Base-by-base conservation (phyloP, 2,329 filamentous ascomycete species). In the Arthrobotrys entomopaga region DNA sequence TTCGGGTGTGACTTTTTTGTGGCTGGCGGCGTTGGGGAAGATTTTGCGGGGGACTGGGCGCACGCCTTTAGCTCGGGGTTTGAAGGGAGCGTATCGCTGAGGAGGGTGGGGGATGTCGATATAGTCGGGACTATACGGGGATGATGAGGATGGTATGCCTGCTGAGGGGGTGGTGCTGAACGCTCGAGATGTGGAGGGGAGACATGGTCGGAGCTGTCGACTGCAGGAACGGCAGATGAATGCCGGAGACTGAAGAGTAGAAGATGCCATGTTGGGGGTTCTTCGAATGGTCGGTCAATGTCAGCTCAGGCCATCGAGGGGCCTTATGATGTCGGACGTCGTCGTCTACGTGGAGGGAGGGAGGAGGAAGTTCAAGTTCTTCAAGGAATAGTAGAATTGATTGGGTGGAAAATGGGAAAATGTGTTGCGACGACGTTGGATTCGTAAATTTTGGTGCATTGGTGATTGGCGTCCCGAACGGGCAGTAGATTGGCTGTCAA, bases 211-310 rank as follows among this genome's bases (percentile, higher is more conserved):
- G 20, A 74, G 50, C n/a, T 74, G 63, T 22, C 70, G 57, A 57
- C 70, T 74, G 38, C 70, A 74, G 20, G 70, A 74, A 34, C 70
- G 70, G 63, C 70, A 74, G 57, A 74, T 43, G 26, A 74, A 74
- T 22, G 70, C 70, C 22, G 70, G 67, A 3, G 70, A 67, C 13
- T 66, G 63, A 50, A 74, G 63, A 6, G 63, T 40, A 38, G 48
- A 46, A 19, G 63, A 29, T 15, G 70, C 50, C 69, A 73, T 73
- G 5, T 38, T 52, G 53, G 2, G 53, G 2, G 3, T n/a, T 19
- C 15, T 15, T 2, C 56, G 29, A 24, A 38, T 26, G 13, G 34
- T 20, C 29, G 34, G 60, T 49, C 40, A 34, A 50, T 57, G 46
- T 46, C 54, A 58, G 54, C 20, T 59, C 42, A 60, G 54, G 54